These are phyloP conservation scores for Trifolium subterraneum DNA, from an alignment of 306 rosid species.

Conservation along the genomic window DNA sequence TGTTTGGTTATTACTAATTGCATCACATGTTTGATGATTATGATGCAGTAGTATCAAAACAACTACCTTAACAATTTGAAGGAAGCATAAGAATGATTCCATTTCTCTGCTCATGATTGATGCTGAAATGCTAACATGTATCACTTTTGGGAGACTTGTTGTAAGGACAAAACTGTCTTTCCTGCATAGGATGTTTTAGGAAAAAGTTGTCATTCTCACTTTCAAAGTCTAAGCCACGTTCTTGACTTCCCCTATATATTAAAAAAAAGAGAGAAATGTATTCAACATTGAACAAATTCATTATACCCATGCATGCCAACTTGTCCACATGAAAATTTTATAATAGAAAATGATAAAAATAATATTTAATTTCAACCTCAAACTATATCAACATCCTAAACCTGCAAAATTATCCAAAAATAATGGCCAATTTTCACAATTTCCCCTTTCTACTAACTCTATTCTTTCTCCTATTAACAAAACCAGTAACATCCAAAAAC, in stretches of 20 bases:
- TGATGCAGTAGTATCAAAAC: not conserved
- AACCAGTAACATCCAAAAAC: not conserved
- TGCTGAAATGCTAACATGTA: not conserved
- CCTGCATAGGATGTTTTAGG: too few species aligned
- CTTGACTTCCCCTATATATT: too few species aligned
- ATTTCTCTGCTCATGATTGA: not conserved
- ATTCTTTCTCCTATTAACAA: not conserved
- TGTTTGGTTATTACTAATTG: not conserved
- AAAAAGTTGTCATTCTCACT: too few species aligned
- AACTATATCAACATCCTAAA: not conserved
- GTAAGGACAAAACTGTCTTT: not conserved
- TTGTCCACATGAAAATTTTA: not conserved
- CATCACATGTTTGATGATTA: not conserved
- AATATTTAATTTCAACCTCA: too few species aligned
- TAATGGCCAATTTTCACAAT: conserved; percentile 8
- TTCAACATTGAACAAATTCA: too few species aligned
- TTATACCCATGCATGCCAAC: too few species aligned
- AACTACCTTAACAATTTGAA: not conserved
- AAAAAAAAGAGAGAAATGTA: too few species aligned
- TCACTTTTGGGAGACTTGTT: not conserved
- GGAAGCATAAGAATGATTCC: not conserved
- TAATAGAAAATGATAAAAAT: too few species aligned
- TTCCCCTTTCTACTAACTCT: not conserved
- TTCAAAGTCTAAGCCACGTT: too few species aligned
- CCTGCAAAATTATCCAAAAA: not conserved